Evolutionary conservation across 140 eudicot genomes (phyloP).

Genomic region (Ambrosia hybrid): DNA sequence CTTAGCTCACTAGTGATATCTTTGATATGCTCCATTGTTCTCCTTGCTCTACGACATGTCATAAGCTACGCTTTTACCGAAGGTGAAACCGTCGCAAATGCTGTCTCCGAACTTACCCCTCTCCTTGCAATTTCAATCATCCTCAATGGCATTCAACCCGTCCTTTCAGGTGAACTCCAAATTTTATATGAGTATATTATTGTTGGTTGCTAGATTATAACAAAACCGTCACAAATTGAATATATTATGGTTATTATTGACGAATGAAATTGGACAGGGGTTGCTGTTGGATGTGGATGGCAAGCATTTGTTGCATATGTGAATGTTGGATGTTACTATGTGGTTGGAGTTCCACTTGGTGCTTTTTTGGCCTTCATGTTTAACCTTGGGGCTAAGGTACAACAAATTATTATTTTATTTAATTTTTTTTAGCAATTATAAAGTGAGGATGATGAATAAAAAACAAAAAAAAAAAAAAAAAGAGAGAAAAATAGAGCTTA

Average conservation of each 20-base stretch:
- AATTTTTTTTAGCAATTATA: no score
- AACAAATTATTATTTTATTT: not conserved
- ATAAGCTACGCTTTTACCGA: slow-evolving; percentile 44
- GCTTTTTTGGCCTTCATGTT: slow-evolving; percentile 39
- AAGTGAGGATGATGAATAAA: no score
- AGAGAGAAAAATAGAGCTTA: no score
- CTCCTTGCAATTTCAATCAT: slow-evolving; percentile 37
- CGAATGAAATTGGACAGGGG: slow-evolving; percentile 26
- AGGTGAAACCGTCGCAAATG: slow-evolving; percentile 42
- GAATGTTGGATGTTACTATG: slow-evolving; percentile 45
- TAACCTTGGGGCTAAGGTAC: slow-evolving; percentile 48
- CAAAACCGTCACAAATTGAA: not conserved
- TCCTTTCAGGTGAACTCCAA: slow-evolving; percentile 45
- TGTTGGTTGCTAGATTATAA: not conserved
- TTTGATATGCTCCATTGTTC: slow-evolving; percentile 26
- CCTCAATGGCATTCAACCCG: slow-evolving; percentile 39
- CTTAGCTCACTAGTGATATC: slow-evolving; percentile 32
- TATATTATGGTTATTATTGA: not conserved
- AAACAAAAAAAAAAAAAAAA: no score
- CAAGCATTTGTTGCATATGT: slow-evolving; percentile 43
- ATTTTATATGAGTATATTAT: not conserved
- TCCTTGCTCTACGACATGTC: slow-evolving; percentile 26
- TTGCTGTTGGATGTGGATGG: slow-evolving; percentile 61
- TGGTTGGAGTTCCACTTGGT: slow-evolving; percentile 50
- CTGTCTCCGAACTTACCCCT: slow-evolving; percentile 46